A percentile compares a stretch with the other conserved stretches of the same genome.
phyloP scores from a whole-genome alignment of 768 basidiomycete genomes.

The Russula abietina region DNA sequence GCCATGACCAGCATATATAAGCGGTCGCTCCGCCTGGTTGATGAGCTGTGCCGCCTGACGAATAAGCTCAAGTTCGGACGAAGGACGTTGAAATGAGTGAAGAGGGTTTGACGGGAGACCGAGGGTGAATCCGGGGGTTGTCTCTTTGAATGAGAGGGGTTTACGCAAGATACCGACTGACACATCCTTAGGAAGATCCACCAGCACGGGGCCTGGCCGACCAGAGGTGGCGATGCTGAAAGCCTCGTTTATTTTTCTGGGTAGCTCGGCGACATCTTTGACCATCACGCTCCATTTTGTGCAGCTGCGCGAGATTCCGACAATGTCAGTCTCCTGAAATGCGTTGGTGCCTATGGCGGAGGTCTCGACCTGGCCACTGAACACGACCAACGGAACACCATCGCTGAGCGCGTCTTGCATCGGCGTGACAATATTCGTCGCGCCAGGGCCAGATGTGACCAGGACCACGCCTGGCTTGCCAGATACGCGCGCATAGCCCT shows the following conservation, averaged over 20 bases:
- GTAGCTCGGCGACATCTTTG: constrained; percentile 92
- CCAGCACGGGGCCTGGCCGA: constrained; percentile 94
- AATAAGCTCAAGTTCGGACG: constrained; percentile 55
- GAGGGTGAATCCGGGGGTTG: constrained; percentile 72
- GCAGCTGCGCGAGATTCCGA: constrained; percentile 94
- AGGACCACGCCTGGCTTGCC: too few species aligned
- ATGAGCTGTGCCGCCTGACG: constrained; percentile 83
- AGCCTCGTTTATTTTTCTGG: constrained; percentile 94
- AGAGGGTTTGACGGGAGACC: too few species aligned
- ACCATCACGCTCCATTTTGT: constrained; percentile 99
- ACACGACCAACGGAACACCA: constrained; percentile 97
- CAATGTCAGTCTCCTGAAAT: constrained; percentile 96
- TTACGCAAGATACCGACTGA: constrained; percentile 86
- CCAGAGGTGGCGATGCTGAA: constrained; percentile 99
- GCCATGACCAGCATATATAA: constrained; percentile 95
- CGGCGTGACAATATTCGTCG: too few species aligned
- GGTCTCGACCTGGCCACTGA: constrained; percentile 95
- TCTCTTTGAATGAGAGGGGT: constrained; percentile 78
- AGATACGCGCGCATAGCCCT: too few species aligned
- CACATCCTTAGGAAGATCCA: constrained; percentile 96
- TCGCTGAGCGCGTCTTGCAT: too few species aligned
- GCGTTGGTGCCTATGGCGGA: constrained; percentile 97
- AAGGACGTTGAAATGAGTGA: constrained; percentile 37
- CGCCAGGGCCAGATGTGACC: too few species aligned
- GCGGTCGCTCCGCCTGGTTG: constrained; percentile 82